Evolutionary conservation across 2,329 filamentous ascomycete genomes (phyloP).

Genomic region (Phaeosphaeriaceae sp.): DNA sequence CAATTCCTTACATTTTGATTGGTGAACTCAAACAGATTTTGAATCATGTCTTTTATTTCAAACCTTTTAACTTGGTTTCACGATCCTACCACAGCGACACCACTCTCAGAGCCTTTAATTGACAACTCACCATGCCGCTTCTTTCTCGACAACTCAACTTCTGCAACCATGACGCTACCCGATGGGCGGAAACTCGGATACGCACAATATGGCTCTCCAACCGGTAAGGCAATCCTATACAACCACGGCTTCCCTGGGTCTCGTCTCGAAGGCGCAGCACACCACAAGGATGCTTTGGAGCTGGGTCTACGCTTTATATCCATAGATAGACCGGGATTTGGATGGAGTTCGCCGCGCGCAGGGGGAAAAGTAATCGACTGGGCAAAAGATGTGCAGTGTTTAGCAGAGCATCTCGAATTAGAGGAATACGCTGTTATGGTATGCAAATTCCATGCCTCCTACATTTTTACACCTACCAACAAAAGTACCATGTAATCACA

Average conservation of each 20-base stretch:
- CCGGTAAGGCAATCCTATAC: constrained; percentile 34
- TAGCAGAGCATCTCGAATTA: constrained; percentile 28
- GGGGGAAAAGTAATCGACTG: constrained; percentile 28
- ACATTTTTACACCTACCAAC: too few species aligned
- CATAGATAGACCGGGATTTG: constrained; percentile 36
- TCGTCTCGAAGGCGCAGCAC: constrained; percentile 33
- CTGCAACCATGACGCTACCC: constrained; percentile 38
- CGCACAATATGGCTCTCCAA: constrained; percentile 38
- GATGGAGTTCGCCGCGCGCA: constrained; percentile 32
- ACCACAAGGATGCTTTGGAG: constrained; percentile 28
- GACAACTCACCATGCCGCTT: constrained; percentile 15
- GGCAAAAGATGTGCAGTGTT: constrained; percentile 29
- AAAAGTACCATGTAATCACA: too few species aligned
- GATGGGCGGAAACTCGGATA: constrained; percentile 48
- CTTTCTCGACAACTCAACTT: constrained; percentile 32
- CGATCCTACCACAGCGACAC: too few species aligned
- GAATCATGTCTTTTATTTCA: too few species aligned
- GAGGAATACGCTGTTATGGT: constrained; percentile 34
- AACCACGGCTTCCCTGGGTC: constrained; percentile 41
- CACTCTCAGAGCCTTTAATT: too few species aligned
- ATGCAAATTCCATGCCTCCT: constrained; percentile 11
- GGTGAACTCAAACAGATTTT: too few species aligned
- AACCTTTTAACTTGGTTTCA: too few species aligned
- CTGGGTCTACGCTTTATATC: constrained; percentile 34
- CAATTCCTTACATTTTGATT: too few species aligned